These are phyloP conservation scores for Chondrus crispus DNA, from an alignment of 23 red algal species.

Conservation along the genomic window DNA sequence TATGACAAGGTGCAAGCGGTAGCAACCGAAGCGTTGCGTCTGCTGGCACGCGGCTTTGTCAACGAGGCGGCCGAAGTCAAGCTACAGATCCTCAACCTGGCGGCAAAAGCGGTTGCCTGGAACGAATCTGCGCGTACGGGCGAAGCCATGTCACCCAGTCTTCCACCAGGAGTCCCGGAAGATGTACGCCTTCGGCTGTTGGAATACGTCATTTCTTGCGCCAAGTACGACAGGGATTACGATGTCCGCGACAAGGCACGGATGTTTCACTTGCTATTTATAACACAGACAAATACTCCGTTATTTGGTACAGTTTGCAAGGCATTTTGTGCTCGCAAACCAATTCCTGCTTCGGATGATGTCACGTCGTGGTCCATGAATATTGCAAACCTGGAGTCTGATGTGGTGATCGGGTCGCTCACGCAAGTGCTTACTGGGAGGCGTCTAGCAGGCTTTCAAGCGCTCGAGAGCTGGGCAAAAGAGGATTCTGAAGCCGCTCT, in stretches of 20 bases:
- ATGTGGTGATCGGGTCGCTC: conserved; percentile 31
- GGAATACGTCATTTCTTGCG: conserved; percentile 44
- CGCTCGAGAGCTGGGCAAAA: conserved; percentile 25
- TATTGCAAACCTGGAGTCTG: conserved; percentile 19
- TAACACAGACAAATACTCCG: conserved; percentile 8
- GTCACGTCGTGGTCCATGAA: no score
- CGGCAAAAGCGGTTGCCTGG: conserved; percentile 61
- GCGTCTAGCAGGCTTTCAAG: conserved; percentile 30
- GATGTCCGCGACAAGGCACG: conserved; percentile 84
- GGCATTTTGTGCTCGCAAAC: conserved; percentile 27
- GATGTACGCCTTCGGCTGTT: conserved; percentile 26
- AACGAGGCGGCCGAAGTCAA: conserved; percentile 67
- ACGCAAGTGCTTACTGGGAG: conserved; percentile 45
- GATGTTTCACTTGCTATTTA: conserved; percentile 58
- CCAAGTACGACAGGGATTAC: conserved; percentile 67
- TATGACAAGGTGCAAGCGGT: conserved; percentile 53
- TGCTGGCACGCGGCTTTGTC: conserved; percentile 51
- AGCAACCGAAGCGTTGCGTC: conserved; percentile 64
- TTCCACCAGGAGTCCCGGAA: no score
- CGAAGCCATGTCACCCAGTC: background rate
- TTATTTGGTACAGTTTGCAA: background rate
- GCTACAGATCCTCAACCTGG: conserved; percentile 76
- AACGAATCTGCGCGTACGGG: background rate
- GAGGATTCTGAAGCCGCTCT: conserved; percentile 18
- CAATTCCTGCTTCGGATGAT: conserved; percentile 3